phyloP scores from a whole-genome alignment of 1,139 yeast species.

The Pichia sp. region DNA sequence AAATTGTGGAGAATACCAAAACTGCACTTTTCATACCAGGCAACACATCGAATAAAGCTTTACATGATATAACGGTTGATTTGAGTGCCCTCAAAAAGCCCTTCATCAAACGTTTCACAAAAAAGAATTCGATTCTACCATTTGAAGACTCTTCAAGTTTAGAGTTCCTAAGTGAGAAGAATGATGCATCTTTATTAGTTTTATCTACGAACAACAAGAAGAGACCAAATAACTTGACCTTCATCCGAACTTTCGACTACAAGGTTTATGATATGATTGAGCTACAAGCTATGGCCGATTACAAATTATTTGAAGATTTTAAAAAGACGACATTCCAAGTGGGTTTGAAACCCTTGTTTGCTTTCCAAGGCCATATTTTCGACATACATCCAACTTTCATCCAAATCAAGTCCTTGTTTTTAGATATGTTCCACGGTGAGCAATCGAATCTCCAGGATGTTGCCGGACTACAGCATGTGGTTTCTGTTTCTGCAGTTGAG shows the following conservation, averaged over 20 bases:
- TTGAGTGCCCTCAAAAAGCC: slow-evolving; percentile 91
- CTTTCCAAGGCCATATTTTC: slow-evolving; percentile 88
- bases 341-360: slow-evolving; percentile 92
- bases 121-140: slow-evolving; percentile 86
- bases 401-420: slow-evolving; percentile 80
- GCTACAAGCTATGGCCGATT: slow-evolving; percentile 64
- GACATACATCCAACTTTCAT: slow-evolving; percentile 83
- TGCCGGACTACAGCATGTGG: slow-evolving; percentile 89
- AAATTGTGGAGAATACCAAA: slow-evolving; percentile 84
- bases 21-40: slow-evolving; percentile 92
- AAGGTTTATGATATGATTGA: slow-evolving; percentile 94
- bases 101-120: slow-evolving; percentile 75
- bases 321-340: slow-evolving; percentile 73
- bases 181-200: slow-evolving; percentile 84
- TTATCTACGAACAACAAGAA: slow-evolving; percentile 80
- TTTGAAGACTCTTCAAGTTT: slow-evolving; percentile 86
- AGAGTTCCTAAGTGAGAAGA: slow-evolving; percentile 92
- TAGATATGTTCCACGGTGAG: slow-evolving; percentile 91
- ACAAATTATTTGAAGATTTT: slow-evolving; percentile 75
- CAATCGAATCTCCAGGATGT: slow-evolving; percentile 83
- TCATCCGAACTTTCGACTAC: slow-evolving; percentile 83
- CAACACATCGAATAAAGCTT: slow-evolving; percentile 66
- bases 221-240: slow-evolving; percentile 87
- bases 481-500: slow-evolving; percentile 74
- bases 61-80: slow-evolving; percentile 89